Conservation (phyloP, 2,329 filamentous ascomycete genomes). For the Paraconiothyrium brasiliense region DNA sequence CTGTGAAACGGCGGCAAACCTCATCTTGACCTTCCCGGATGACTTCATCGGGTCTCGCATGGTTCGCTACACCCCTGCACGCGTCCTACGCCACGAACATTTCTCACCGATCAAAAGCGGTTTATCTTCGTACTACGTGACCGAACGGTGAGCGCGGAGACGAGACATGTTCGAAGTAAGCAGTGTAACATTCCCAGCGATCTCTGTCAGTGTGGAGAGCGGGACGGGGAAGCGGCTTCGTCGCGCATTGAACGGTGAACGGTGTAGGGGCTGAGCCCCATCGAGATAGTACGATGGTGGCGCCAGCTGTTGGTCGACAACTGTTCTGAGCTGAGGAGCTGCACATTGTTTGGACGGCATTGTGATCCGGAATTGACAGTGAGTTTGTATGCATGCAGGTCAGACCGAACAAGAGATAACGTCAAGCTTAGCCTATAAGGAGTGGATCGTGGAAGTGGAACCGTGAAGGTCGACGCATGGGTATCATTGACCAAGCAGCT, state of each 20-base stretch:
- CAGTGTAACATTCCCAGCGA: neutral
- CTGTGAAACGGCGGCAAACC: neutral
- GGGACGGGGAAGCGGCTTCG: neutral
- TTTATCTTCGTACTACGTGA: neutral
- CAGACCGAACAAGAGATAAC: neutral
- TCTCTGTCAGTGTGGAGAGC: neutral
- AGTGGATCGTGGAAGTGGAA: neutral
- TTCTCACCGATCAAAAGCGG: neutral
- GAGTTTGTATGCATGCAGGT: neutral
- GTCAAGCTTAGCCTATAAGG: neutral
- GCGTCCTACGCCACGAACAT: neutral
- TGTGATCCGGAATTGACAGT: neutral
- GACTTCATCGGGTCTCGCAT: neutral
- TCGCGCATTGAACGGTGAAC: neutral
- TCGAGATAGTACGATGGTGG: neutral
- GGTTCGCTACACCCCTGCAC: neutral
- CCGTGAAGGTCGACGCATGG: neutral
- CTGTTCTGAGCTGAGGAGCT: neutral
- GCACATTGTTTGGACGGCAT: neutral
- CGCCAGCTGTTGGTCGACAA: neutral
- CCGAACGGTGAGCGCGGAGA: slow-evolving; percentile 1
- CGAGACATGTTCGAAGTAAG: neutral
- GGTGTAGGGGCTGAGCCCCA: neutral
- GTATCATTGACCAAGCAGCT: neutral
- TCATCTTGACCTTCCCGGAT: neutral